Percentiles rank a stretch among this genome's conserved stretches.
Evolutionary conservation across 176 grass and related monocot genomes (phyloP).

Genomic region (Microstegium vimineum): DNA sequence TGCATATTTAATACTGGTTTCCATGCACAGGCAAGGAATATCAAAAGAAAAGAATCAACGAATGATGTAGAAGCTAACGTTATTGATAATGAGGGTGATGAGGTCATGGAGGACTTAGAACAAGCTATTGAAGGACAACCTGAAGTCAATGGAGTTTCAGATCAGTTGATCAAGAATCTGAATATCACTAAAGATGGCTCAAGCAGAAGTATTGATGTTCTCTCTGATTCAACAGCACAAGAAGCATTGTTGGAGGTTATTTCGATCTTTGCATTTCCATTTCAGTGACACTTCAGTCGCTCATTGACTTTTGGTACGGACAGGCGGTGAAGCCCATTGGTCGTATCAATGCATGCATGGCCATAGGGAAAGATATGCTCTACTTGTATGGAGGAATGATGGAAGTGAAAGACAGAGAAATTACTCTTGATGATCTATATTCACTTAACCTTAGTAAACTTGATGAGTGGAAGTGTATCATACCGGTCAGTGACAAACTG

Average conservation of each 20-base stretch:
- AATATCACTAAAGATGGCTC: constrained; percentile 47
- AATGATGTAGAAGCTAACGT: constrained; percentile 41
- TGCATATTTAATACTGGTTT: constrained; percentile 9
- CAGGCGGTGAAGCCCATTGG: constrained; percentile 82
- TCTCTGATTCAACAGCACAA: constrained; percentile 48
- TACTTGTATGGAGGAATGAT: constrained; percentile 98
- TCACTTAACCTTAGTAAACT: constrained; percentile 96
- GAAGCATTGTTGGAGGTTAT: constrained; percentile 56
- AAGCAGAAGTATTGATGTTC: constrained; percentile 45
- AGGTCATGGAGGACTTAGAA: constrained; percentile 52
- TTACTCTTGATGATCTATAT: constrained; percentile 97
- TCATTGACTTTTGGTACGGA: constrained; percentile 17
- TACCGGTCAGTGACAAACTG: constrained; percentile 54
- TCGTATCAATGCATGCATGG: constrained; percentile 93
- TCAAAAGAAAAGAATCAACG: constrained; percentile 54
- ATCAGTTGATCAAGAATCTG: constrained; percentile 70
- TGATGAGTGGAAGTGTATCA: constrained; percentile 97
- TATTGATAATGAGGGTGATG: constrained; percentile 61
- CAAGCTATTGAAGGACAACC: constrained; percentile 38
- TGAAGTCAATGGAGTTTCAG: constrained; percentile 66
- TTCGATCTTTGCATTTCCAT: constrained; percentile 17
- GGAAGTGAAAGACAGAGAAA: constrained; percentile 96
- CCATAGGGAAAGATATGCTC: constrained; percentile 76
- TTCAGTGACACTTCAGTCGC: constrained; percentile 11
- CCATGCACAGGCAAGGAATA: constrained; percentile 59